These are phyloP conservation scores for Chalciporus pseudorubinellus DNA, from an alignment of 768 basidiomycete species.

Conservation along the genomic window DNA sequence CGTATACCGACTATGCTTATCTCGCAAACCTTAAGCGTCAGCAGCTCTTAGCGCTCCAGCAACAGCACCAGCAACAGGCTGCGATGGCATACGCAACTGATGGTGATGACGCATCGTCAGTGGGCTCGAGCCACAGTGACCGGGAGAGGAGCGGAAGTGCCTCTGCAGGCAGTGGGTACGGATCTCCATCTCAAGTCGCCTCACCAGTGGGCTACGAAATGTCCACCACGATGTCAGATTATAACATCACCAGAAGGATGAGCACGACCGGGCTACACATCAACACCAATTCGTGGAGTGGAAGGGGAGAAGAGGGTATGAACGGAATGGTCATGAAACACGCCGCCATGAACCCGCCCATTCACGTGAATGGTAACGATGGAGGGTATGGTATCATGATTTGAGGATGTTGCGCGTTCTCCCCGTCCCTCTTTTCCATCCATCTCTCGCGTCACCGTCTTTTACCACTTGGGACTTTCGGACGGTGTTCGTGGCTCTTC, in stretches of 20 bases:
- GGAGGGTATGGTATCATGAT: slow-evolving; percentile 42
- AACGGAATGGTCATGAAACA: slow-evolving; percentile 36
- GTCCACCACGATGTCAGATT: slow-evolving; percentile 28
- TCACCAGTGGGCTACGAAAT: slow-evolving; percentile 37
- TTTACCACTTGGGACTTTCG: slow-evolving; percentile 12
- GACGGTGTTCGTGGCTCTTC: slow-evolving; percentile 8
- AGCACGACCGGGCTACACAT: slow-evolving; percentile 23
- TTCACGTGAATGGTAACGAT: slow-evolving; percentile 38
- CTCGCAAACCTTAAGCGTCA: slow-evolving; percentile 26
- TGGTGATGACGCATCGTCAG: slow-evolving; percentile 39
- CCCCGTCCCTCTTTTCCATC: not conserved
- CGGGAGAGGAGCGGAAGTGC: slow-evolving; percentile 39
- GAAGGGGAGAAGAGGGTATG: slow-evolving; percentile 30
- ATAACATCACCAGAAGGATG: slow-evolving; percentile 22
- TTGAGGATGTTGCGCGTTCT: slow-evolving; percentile 18
- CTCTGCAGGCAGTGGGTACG: slow-evolving; percentile 33
- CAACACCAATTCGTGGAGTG: slow-evolving; percentile 27
- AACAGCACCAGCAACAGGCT: slow-evolving; percentile 30
- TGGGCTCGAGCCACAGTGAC: slow-evolving; percentile 34
- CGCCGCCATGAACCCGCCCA: slow-evolving; percentile 33
- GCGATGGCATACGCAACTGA: slow-evolving; percentile 30
- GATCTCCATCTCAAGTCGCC: slow-evolving; percentile 29
- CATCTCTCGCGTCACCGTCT: slow-evolving; percentile 10
- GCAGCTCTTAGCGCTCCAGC: slow-evolving; percentile 33
- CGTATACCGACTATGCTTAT: slow-evolving; percentile 21